Evolutionary conservation across 306 rosid species (phyloP), one percentile per base, ranked within the genome.

Genomic region (Medicago ruthenica): DNA sequence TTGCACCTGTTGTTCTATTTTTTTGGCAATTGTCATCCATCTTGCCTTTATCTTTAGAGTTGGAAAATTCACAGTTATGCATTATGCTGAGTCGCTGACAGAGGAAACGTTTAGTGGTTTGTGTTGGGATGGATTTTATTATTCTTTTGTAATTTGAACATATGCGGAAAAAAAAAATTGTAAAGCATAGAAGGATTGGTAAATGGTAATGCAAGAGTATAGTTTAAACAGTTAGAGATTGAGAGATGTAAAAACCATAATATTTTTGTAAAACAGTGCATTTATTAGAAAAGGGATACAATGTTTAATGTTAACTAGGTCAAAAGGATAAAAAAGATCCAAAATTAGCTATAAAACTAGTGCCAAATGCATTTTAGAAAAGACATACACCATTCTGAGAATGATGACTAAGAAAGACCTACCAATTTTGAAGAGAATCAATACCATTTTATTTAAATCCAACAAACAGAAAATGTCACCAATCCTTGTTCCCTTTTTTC

Each of bases 11-110:
- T 61, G 47, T 39, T 15, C 73, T 53, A 15, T 5, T 58, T 55
- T 72, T 63, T 61, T 14, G 21, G 27, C 42, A 34, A 65, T 42
- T 42, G 20, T 72, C 18, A 9, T 20, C 17, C 73, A 48, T 48
- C 20, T 44, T 68, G 27, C 63, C 21, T 15, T 36, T 10, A 70
- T 11, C 7, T 9, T 9, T 57, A 9, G 13, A 20, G 8, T 55
- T 55, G 62, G 60, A 20, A 55, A 20, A 20, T 21, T 4, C 21
- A 9, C 7, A 3, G 7, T 10, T 55, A 55, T 55, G 31, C 27
- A 57, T 57, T 4, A 11, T 11, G 48, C 15, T 42, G 48, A 42
- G 13, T 42, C 8, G 9, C 9, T 50, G 55, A 15, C 20, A 15
- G 17, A 15, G 20, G 20, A 50, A n/a, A 50, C 6, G 20, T 15